Percentiles rank a stretch among this genome's conserved stretches.
These are phyloP conservation scores for Dothistroma pini DNA, from an alignment of 2,329 filamentous ascomycete genomes.

Conservation along the genomic window DNA sequence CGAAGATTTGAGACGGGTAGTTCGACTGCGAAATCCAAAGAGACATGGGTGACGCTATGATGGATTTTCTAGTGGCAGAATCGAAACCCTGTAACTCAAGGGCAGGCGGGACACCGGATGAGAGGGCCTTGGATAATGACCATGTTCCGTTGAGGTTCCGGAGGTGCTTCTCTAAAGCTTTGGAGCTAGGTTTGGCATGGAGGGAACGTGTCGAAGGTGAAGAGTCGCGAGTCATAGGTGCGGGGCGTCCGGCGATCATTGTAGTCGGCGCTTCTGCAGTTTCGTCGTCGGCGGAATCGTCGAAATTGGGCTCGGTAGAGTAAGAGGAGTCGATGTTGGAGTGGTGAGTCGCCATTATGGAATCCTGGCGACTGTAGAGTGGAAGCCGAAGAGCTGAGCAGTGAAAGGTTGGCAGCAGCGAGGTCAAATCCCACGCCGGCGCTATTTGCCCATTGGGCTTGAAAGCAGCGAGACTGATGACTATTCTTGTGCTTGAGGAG, in stretches of 20 bases:
- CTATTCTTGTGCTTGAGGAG: neutral
- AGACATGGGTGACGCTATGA: slow-evolving; percentile 11
- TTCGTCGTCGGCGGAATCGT: neutral
- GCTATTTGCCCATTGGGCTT: neutral
- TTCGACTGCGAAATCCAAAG: slow-evolving; percentile 16
- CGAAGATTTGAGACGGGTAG: slow-evolving; percentile 18
- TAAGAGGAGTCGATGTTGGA: neutral
- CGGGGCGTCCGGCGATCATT: neutral
- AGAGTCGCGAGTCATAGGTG: neutral
- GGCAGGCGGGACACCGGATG: slow-evolving; percentile 2
- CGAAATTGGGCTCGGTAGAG: neutral
- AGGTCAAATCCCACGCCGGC: slow-evolving; percentile 1
- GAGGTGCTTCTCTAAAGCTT: neutral
- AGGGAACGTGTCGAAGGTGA: neutral
- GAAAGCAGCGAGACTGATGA: neutral
- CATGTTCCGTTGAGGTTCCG: slow-evolving; percentile 9
- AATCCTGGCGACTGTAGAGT: neutral
- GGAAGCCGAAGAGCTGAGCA: neutral
- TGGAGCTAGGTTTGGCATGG: neutral
- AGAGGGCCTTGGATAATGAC: slow-evolving; percentile 2
- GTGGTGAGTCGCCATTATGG: neutral
- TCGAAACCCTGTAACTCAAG: slow-evolving; percentile 4
- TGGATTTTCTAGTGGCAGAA: slow-evolving; percentile 7
- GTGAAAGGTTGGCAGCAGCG: neutral
- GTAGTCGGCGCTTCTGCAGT: neutral